Conservation (phyloP, 768 basidiomycete genomes). For the Lepiota brunneoincarnata region DNA sequence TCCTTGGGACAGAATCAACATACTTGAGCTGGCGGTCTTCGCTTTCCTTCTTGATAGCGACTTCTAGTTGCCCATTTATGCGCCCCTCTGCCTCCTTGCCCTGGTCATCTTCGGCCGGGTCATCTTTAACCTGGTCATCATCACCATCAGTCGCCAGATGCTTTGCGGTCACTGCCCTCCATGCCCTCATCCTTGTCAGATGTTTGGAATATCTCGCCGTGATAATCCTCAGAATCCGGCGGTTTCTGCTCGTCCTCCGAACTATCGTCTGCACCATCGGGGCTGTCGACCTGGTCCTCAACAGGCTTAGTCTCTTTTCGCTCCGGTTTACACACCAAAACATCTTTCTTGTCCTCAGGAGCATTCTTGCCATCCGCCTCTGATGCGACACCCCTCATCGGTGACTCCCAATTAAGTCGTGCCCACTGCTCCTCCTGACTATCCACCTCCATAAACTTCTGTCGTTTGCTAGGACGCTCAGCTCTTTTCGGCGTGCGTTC, state of each 20-base stretch:
- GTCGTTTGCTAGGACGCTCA: conserved; percentile 6
- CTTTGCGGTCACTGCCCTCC: not conserved
- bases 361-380: not conserved
- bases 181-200: not conserved
- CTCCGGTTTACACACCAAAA: not conserved
- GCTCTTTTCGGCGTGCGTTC: not conserved
- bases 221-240: conserved; percentile 7
- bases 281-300: not conserved
- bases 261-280: not conserved
- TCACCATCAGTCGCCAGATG: not conserved
- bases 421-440: conserved; percentile 1
- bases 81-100: not conserved
- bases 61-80: not conserved
- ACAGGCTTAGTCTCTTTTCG: no score
- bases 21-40: no score
- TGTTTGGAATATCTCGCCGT: conserved; percentile 4
- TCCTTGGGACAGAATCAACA: no score
- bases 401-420: not conserved
- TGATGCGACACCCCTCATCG: not conserved
- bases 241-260: not conserved
- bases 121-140: not conserved
- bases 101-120: not conserved
- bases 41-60: no score
- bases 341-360: not conserved
- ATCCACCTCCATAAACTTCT: conserved; percentile 1